Evolutionary conservation across 2,329 filamentous ascomycete genomes (phyloP).

Genomic region (Hymenoscyphus infarciens): DNA sequence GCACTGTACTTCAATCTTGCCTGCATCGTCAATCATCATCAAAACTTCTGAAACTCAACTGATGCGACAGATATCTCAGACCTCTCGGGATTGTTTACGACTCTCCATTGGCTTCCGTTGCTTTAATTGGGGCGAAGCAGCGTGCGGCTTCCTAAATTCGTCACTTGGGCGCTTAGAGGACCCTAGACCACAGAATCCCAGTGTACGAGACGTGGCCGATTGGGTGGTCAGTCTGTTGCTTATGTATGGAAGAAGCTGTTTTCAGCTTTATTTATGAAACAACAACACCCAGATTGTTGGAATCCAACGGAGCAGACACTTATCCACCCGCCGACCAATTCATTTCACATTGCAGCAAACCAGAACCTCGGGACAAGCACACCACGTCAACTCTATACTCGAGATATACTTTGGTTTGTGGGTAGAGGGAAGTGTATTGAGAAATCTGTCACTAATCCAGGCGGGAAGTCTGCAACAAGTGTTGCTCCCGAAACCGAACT

Average conservation of each 20-base stretch:
- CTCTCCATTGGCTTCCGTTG: not conserved
- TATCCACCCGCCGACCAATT: not conserved
- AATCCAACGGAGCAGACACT: not conserved
- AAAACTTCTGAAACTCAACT: not conserved
- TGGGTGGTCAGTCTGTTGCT: not conserved
- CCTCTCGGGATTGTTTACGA: not conserved
- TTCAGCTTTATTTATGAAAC: conserved; percentile 1
- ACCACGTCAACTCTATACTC: not conserved
- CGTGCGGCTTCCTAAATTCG: not conserved
- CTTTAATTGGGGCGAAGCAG: not conserved
- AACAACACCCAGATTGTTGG: not conserved
- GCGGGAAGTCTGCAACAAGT: not conserved
- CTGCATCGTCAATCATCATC: not conserved
- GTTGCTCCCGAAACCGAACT: not conserved
- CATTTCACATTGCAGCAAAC: not conserved
- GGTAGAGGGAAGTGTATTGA: not conserved
- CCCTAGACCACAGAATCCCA: not conserved
- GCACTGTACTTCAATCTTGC: not conserved
- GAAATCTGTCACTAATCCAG: not conserved
- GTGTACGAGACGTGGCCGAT: not conserved
- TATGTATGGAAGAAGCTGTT: not conserved
- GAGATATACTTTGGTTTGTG: not conserved
- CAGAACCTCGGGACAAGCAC: not conserved
- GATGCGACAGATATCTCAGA: not conserved
- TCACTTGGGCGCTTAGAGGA: not conserved